Evolutionary conservation across 441 rosid species (phyloP).

Genomic region (Sinapis alba): DNA sequence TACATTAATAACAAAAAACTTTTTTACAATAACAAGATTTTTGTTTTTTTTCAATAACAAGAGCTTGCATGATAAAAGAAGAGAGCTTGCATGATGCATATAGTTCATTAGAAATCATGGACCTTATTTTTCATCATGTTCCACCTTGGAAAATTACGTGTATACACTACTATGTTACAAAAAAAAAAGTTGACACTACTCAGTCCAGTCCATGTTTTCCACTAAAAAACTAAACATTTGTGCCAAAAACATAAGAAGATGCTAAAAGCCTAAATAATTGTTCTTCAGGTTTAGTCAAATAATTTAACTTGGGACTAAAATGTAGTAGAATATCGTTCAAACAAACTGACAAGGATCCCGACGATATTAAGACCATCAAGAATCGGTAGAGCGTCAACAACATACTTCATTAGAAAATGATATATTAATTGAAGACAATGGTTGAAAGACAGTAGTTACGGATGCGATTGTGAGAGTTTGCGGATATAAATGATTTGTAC

Average conservation of each 20-base stretch:
- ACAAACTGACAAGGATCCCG: neutral
- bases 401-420: neutral
- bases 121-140: neutral
- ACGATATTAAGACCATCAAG: neutral
- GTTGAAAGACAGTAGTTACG: too few relatives aligned
- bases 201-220: neutral
- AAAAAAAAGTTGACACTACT: neutral
- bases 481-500: too few relatives aligned
- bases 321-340: neutral
- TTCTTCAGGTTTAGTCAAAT: neutral
- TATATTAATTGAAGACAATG: neutral
- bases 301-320: neutral
- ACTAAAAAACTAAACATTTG: neutral
- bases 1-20: neutral
- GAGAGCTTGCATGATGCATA: neutral
- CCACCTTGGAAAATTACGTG: neutral
- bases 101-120: neutral
- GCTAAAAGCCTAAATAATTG: neutral
- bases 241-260: neutral
- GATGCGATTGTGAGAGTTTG: too few relatives aligned
- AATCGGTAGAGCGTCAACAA: neutral
- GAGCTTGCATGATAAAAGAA: too few relatives aligned
- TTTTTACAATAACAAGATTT: too few relatives aligned
- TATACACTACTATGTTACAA: too few relatives aligned
- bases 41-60: too few relatives aligned